Evolutionary conservation across 768 basidiomycete genomes (phyloP).

Genomic region (Russula brevipes): DNA sequence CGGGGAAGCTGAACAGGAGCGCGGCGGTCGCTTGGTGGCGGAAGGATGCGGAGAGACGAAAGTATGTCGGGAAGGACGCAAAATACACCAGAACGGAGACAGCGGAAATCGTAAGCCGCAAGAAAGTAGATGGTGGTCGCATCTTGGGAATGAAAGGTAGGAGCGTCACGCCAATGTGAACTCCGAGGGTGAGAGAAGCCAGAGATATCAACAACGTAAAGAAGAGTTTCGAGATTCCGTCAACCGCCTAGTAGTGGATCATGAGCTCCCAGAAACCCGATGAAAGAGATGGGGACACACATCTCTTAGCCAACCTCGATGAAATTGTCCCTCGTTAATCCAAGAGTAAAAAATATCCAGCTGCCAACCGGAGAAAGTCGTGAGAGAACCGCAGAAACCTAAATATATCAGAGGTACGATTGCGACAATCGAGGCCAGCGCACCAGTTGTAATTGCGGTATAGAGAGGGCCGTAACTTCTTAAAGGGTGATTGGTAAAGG

Average conservation of each 20-base stretch:
- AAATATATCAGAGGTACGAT: background rate
- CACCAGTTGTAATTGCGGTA: slow-evolving; percentile 82
- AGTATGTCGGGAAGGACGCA: slow-evolving; percentile 74
- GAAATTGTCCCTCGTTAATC: slow-evolving; percentile 55
- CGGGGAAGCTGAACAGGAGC: slow-evolving; percentile 84
- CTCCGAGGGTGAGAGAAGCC: slow-evolving; percentile 73
- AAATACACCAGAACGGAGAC: slow-evolving; percentile 64
- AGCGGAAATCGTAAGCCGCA: slow-evolving; percentile 49
- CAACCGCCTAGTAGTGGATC: slow-evolving; percentile 58
- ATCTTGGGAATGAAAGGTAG: slow-evolving; percentile 40
- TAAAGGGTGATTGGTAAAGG: background rate
- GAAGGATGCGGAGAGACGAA: slow-evolving; percentile 59
- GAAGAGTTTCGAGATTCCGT: slow-evolving; percentile 75
- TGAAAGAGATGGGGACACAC: slow-evolving; percentile 41
- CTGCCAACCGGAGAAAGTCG: slow-evolving; percentile 97
- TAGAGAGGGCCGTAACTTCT: slow-evolving; percentile 85
- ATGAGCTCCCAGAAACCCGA: slow-evolving; percentile 2
- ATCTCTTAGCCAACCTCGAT: slow-evolving; percentile 62
- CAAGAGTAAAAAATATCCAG: slow-evolving; percentile 82
- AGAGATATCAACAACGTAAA: slow-evolving; percentile 75
- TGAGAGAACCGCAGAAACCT: slow-evolving; percentile 95
- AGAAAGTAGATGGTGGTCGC: slow-evolving; percentile 38
- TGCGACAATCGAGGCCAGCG: slow-evolving; percentile 19
- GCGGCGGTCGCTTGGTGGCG: slow-evolving; percentile 82
- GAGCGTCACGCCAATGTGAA: slow-evolving; percentile 48